Evolutionary conservation across 2,329 filamentous ascomycete species (phyloP).

Genomic region (Penicillium sp.): DNA sequence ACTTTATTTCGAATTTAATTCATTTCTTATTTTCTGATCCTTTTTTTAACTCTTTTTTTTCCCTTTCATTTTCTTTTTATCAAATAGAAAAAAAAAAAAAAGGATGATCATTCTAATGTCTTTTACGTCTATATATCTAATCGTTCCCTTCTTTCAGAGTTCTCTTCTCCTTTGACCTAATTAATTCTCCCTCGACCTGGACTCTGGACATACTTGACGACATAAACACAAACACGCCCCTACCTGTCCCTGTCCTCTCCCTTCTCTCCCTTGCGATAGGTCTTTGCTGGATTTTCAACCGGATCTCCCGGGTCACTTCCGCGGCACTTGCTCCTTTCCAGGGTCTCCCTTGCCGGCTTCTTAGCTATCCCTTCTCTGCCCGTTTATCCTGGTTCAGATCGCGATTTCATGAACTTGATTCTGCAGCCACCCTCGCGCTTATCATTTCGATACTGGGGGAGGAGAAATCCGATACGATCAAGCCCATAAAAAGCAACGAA

Average conservation of each 20-base stretch:
- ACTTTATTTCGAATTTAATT: not conserved
- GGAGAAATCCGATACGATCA: constrained; percentile 5
- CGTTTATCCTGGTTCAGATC: constrained; percentile 26
- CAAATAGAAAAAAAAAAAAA: constrained; percentile 9
- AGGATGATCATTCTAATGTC: constrained; percentile 1
- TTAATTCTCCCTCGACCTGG: constrained; percentile 15
- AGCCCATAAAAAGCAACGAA: constrained; percentile 26
- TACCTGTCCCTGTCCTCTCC: constrained; percentile 28
- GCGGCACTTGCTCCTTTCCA: constrained; percentile 27
- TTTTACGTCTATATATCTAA: constrained; percentile 31
- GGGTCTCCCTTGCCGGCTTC: constrained; percentile 26
- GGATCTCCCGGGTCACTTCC: constrained; percentile 28
- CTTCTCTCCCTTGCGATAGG: constrained; percentile 36
- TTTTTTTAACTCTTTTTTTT: not conserved
- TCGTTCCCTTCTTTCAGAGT: constrained; percentile 28
- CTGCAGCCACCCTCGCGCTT: constrained; percentile 28
- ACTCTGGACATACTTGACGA: constrained; percentile 16
- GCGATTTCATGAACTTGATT: constrained; percentile 24
- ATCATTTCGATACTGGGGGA: constrained; percentile 15
- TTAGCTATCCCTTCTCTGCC: constrained; percentile 26
- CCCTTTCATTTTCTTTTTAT: constrained; percentile 2
- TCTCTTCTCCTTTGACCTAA: constrained; percentile 4
- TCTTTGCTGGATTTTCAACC: constrained; percentile 26
- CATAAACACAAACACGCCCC: constrained; percentile 7
- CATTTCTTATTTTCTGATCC: not conserved